Evolutionary conservation across 1,139 yeast species (phyloP).

Genomic region (Diutina sp.): DNA sequence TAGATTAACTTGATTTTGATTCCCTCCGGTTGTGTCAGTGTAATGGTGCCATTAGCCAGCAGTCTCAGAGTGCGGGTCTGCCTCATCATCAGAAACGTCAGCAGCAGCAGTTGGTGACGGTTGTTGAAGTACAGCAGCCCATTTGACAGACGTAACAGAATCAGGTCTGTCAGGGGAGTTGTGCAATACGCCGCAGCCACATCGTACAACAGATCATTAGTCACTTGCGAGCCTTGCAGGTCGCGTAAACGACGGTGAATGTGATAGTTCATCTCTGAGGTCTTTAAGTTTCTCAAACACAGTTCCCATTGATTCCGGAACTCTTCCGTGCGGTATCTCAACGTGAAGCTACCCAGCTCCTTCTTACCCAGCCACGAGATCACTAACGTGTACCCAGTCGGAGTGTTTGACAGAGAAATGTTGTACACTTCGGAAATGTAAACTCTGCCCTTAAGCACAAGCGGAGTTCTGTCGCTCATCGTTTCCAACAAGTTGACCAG

Average conservation of each 20-base stretch:
- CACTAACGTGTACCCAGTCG: conserved; percentile 44
- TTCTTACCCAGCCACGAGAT: conserved; percentile 72
- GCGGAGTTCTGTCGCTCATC: conserved; percentile 15
- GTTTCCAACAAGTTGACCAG: conserved; percentile 26
- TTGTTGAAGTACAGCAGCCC: conserved; percentile 11
- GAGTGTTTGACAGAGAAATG: conserved; percentile 18
- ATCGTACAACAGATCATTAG: conserved; percentile 16
- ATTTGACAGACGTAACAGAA: conserved; percentile 14
- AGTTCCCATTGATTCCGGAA: conserved; percentile 58
- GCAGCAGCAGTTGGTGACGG: conserved; percentile 32
- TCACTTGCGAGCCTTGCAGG: conserved; percentile 19
- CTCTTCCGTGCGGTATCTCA: conserved; percentile 61
- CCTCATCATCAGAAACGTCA: conserved; percentile 34
- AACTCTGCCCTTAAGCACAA: conserved; percentile 58
- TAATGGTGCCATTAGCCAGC: conserved; percentile 4
- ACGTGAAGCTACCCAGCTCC: conserved; percentile 63
- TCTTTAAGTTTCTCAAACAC: conserved; percentile 34
- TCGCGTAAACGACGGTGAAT: conserved; percentile 27
- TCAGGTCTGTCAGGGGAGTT: conserved; percentile 5
- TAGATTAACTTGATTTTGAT: conserved; percentile 40
- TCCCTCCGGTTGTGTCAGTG: conserved; percentile 5
- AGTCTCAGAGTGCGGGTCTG: background rate
- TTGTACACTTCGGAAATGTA: conserved; percentile 54
- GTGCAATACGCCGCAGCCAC: conserved; percentile 8
- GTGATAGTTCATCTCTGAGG: conserved; percentile 29